Evolutionary conservation across 2,329 filamentous ascomycete genomes (phyloP).

Genomic region (Colletotrichum sojae): DNA sequence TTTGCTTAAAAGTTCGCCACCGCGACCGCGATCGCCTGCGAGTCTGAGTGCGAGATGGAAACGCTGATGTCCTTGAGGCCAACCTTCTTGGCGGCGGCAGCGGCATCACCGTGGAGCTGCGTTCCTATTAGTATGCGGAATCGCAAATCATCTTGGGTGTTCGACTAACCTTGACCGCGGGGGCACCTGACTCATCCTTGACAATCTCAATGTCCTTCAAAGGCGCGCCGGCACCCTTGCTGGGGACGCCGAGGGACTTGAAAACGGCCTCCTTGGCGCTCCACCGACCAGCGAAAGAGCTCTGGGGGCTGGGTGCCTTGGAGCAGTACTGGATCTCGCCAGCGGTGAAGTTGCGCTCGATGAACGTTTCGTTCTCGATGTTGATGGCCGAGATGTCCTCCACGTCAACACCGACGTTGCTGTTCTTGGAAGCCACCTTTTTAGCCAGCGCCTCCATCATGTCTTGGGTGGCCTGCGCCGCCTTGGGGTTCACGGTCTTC

Average conservation of each 20-base stretch:
- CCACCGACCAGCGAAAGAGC: slow-evolving; percentile 96
- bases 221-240: slow-evolving; percentile 89
- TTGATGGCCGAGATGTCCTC: slow-evolving; percentile 91
- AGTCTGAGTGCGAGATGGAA: slow-evolving; percentile 96
- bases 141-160: slow-evolving; percentile 22
- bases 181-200: slow-evolving; percentile 85
- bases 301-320: slow-evolving; percentile 82
- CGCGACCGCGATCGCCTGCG: slow-evolving; percentile 94
- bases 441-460: slow-evolving; percentile 84
- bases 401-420: slow-evolving; percentile 93
- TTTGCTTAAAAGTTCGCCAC: slow-evolving; percentile 79
- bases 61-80: slow-evolving; percentile 91
- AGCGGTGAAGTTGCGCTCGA: slow-evolving; percentile 93
- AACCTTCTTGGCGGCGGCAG: slow-evolving; percentile 85
- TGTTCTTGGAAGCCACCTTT: slow-evolving; percentile 71
- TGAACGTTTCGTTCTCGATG: slow-evolving; percentile 92
- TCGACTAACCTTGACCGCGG: slow-evolving; percentile 82
- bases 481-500: slow-evolving; percentile 64
- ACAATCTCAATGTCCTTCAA: slow-evolving; percentile 96
- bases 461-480: slow-evolving; percentile 76
- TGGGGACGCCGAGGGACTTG: slow-evolving; percentile 91
- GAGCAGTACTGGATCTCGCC: slow-evolving; percentile 90
- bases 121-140: slow-evolving; percentile 54
- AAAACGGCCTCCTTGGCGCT: slow-evolving; percentile 99
- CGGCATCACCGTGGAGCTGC: slow-evolving; percentile 89